Evolutionary conservation across 768 basidiomycete species (phyloP), one percentile per base, ranked within the genome.

Genomic region (Aureoboletus auriporus): DNA sequence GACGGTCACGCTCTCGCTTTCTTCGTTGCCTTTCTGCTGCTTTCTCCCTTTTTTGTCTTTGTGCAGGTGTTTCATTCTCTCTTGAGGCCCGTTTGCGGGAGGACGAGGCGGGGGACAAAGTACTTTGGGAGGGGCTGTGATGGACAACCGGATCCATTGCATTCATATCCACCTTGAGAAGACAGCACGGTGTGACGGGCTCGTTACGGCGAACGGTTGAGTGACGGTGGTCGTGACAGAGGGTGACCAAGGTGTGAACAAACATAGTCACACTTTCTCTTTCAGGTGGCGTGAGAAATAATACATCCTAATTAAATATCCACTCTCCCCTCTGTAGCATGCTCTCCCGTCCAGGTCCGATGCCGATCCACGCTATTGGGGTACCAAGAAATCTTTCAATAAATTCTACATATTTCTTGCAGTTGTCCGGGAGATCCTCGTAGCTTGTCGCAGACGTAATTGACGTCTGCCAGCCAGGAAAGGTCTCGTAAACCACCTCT

Each of bases 351-450:
- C 75, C 89, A 13, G 95, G 91, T 1, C 95, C 95, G 16, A 94
- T 85, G 10, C 95, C 95, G 44, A 97, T 92, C 87, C 90, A 98
- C 68, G 86, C 83, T 48, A 97, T 75, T 42, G 83, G 84, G 9
- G 88, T 82, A 8, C 74, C 75, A 16, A 90, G 65, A 63, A 74
- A 85, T 16, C 77, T 59, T 67, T 97, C 94, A 53, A 98, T 89
- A 64, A 87, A 97, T 50, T 79, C 78, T 45, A 98, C 73, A 66
- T 98, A 99, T 59, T 75, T 79, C 73, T 78, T 82, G 74, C 92
- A 94, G 51, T 88, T 86, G 36, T 79, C 79, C 0, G 96, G 96
- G 6, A 99, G 74, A 9, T 76, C 83, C 9, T 83, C 83, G 64
- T 84, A 95, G 41, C 73, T 72, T 35, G 65, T 81, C 53, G 72